A percentile compares a stretch with the other conserved stretches of the same genome.
Conservation (phyloP, 1,139 yeast genomes). For the Yamadazyma dendronema region DNA sequence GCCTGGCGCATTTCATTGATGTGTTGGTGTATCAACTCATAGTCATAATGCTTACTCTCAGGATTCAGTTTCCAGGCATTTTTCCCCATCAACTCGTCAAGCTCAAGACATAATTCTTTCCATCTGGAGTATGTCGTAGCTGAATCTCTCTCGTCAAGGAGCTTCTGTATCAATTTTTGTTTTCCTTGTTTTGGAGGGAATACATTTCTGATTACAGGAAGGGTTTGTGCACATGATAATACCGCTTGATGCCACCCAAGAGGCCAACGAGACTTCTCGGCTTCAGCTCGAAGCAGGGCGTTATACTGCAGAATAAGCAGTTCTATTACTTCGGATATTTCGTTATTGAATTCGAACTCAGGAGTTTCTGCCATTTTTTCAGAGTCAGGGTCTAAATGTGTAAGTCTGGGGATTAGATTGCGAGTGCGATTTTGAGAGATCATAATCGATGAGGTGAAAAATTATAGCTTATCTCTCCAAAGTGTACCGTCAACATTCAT, state of each 20-base stretch:
- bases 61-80: constrained; percentile 69
- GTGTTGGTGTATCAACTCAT: constrained; percentile 52
- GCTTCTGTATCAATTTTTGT: constrained; percentile 22
- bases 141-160: constrained; percentile 51
- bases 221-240: constrained; percentile 16
- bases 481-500: background rate
- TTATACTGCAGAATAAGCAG: constrained; percentile 13
- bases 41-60: constrained; percentile 69
- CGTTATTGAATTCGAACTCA: constrained; percentile 6
- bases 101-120: constrained; percentile 57
- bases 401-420: constrained; percentile 3
- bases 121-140: constrained; percentile 71
- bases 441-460: constrained; percentile 1
- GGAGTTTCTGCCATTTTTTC: constrained; percentile 1
- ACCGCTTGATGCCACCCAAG: constrained; percentile 3
- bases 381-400: too few species aligned
- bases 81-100: constrained; percentile 65
- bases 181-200: constrained; percentile 30
- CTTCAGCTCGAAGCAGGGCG: constrained; percentile 4
- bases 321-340: constrained; percentile 15
- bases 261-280: constrained; percentile 1
- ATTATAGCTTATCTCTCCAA: background rate
- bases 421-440: too few species aligned
- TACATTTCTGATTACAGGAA: constrained; percentile 29
- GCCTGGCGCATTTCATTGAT: constrained; percentile 62